Base-by-base conservation (phyloP, 345 rosid genomes). In the Dipteronia sinensis region DNA sequence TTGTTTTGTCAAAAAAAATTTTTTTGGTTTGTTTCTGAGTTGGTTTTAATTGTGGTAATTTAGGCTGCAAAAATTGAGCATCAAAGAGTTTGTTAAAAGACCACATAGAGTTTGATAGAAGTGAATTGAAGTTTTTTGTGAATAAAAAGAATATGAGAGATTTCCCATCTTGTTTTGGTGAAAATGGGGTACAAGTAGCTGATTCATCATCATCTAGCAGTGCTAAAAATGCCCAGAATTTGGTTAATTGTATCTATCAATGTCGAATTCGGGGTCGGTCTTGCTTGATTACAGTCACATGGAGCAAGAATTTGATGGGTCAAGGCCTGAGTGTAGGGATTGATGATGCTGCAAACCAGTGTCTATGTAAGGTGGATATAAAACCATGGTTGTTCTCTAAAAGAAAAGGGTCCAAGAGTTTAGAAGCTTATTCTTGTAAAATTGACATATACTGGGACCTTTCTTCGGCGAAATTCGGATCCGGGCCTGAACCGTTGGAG, bases 241-340 rank as follows among this genome's bases (percentile, higher is more conserved):
- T 93, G 66, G 96, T 89, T 67, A 79, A 94, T 74, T 89, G 97
- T 67, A 82, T 92, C 69, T 95, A 92, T 79, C 94, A 89, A 80
- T 87, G 93, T 77, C 86, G 90, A 67, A 86, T 93, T 69, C 80
- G 91, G 20, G 91, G 90, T 71, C 87, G 88, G 64, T 84, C 79
- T 69, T 93, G 97, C 77, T 80, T 91, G 83, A 90, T 95, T 83
- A 92, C 94, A 0, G 79, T 95, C 40, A 76, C 92, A 17, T 95
- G 98, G 99, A 93, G 90, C 79, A 95, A 90, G 85, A 91, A 81
- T 88, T 84, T 95, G 85, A 90, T 93, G 98, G 99, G 99, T 85
- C 99, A 93, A 65, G 91, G 95, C 62, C 82, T 93, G 4, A 88
- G 92, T 67, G 76, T 95, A 1, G 91, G 89, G 62, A 87, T 95